Percentiles rank a stretch among this genome's conserved stretches.
These are phyloP conservation scores for Clausena lansium DNA, from an alignment of 345 rosid genomes.

Conservation along the genomic window DNA sequence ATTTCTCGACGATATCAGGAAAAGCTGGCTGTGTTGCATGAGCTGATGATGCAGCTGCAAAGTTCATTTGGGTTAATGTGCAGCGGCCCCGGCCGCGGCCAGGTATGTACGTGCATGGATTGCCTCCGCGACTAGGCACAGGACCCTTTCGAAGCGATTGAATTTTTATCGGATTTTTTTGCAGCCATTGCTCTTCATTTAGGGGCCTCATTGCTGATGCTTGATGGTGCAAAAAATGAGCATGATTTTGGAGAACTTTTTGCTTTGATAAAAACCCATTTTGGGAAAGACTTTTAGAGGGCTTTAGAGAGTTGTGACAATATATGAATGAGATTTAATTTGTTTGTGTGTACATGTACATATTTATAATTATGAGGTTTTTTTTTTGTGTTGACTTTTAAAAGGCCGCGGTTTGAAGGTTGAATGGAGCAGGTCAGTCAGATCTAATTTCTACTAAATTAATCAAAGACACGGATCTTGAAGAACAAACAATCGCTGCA, in stretches of 20 bases:
- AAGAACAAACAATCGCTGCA: too few species aligned
- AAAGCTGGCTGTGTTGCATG: conserved; percentile 13
- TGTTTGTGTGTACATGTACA: too few species aligned
- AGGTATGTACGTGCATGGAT: conserved; percentile 40
- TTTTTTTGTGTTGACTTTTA: too few species aligned
- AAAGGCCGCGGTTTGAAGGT: too few species aligned
- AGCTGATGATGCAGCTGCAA: conserved; percentile 12
- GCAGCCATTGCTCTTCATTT: conserved; percentile 1
- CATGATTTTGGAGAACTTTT: not conserved
- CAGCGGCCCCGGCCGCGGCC: conserved; percentile 27
- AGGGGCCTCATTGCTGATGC: conserved; percentile 31
- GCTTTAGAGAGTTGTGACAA: too few species aligned
- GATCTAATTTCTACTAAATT: too few species aligned
- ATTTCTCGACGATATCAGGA: conserved; percentile 7
- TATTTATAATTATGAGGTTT: too few species aligned
- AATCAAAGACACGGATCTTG: too few species aligned
- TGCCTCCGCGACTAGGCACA: conserved; percentile 27
- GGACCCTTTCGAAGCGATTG: conserved; percentile 40
- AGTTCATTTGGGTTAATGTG: conserved; percentile 25
- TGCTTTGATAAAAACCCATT: conserved; percentile 3
- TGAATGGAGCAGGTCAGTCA: too few species aligned
- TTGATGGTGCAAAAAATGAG: not conserved
- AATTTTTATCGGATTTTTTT: not conserved
- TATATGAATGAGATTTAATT: too few species aligned
- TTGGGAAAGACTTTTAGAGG: not conserved